These are phyloP conservation scores for Mycena amicta DNA, from an alignment of 768 basidiomycete species.

Conservation along the genomic window DNA sequence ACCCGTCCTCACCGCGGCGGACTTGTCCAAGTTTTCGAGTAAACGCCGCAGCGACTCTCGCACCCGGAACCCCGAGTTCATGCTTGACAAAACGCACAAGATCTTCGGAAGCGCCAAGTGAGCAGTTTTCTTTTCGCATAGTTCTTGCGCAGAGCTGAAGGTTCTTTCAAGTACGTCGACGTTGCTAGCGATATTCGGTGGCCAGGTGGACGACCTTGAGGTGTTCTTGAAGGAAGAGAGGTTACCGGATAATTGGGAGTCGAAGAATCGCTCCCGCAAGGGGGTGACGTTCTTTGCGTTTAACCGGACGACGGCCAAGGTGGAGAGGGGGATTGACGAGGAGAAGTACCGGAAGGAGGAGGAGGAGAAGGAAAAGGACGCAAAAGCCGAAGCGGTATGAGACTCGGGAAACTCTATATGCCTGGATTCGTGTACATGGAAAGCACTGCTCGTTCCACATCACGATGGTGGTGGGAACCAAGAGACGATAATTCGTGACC, in stretches of 20 bases:
- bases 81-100: conserved; percentile 34
- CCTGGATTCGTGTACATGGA: no score
- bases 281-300: conserved; percentile 63
- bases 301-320: conserved; percentile 48
- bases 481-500: no score
- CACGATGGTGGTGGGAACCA: no score
- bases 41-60: conserved; percentile 48
- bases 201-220: conserved; percentile 55
- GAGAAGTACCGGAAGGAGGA: conserved; percentile 12
- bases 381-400: no score
- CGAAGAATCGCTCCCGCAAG: conserved; percentile 49
- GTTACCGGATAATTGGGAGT: conserved; percentile 73
- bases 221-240: conserved; percentile 66
- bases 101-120: conserved; percentile 40
- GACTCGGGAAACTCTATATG: no score
- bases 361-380: not conserved
- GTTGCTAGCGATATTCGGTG: conserved; percentile 66
- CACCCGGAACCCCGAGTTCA: conserved; percentile 43
- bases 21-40: conserved; percentile 42
- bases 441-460: no score
- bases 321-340: conserved; percentile 44
- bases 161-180: conserved; percentile 57
- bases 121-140: conserved; percentile 23
- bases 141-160: not conserved
- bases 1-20: conserved; percentile 37